Evolutionary conservation across 768 basidiomycete species (phyloP), one percentile per base, ranked within the genome.

Genomic region (Brasilioporus rufonigricans): DNA sequence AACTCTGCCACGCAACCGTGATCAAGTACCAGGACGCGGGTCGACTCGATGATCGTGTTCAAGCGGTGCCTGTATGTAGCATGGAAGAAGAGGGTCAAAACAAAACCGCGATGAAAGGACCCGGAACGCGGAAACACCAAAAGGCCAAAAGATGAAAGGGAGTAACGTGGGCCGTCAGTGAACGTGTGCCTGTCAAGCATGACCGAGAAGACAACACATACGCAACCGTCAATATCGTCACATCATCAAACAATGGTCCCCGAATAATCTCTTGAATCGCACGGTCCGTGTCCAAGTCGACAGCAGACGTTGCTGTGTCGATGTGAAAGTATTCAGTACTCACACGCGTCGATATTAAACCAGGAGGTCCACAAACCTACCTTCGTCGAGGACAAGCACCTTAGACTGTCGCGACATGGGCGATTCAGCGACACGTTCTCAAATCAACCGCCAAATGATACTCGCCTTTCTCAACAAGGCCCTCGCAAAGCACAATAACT

Each of bases 311-410:
- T 3, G 92, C 90, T 89, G 56, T 41, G 36, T 29, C 19, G n/a
- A 29, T 6, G 36, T 14, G 13, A 40, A 23, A 36, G 23, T 10
- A 26, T 18, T 12, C 29, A 10, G 24, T 26, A 16, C 9, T 5
- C 40, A 16, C 27, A 18, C 29, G n/a, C n/a, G 26, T 49, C 26
- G 24, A 3, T 5, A 26, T 21, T 19, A 4, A 8, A 21, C n/a
- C 3, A 11, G 18, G 16, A 21, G 10, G 14, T 2, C 8, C 5
- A n/a, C 2, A 23, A 45, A 61, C 62, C 59, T 63, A 83, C 88
- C 91, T 82, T 98, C 95, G 65, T 97, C 95, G n/a, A 98, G 76
- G 1, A 97, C 91, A 8, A 98, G 76, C 36, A 97, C 87, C 71
- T 87, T 94, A 16, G 90, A 84, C 83, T 88, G 55, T 33, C 26